These are phyloP conservation scores for Adansonia grandidieri DNA, from an alignment of 441 rosid species.

Conservation along the genomic window DNA sequence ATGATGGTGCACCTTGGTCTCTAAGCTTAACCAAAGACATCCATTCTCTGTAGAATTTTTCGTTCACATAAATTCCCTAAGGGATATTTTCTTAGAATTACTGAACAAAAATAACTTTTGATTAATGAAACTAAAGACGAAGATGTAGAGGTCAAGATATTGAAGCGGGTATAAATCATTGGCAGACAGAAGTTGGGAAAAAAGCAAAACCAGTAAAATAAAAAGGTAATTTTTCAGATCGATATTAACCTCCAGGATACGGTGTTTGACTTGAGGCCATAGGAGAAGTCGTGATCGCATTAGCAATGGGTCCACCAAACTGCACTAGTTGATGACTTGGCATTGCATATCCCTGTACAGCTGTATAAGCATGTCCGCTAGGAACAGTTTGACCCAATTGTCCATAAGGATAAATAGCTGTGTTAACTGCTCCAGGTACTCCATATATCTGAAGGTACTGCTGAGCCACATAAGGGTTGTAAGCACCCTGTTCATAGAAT, in stretches of 20 bases:
- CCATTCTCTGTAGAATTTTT: not conserved
- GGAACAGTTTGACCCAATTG: conserved; percentile 71
- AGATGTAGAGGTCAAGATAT: not conserved
- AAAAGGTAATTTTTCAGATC: conserved; percentile 1
- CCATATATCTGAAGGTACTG: conserved; percentile 90
- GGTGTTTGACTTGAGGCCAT: conserved; percentile 74
- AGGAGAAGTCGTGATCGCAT: conserved; percentile 66
- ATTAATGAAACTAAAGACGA: conserved; percentile 1
- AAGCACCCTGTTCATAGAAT: conserved; percentile 58
- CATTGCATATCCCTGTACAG: conserved; percentile 73
- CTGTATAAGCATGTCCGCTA: conserved; percentile 66
- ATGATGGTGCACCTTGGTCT: not conserved
- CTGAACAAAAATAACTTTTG: not conserved
- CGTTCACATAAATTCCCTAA: not conserved
- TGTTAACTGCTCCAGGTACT: conserved; percentile 61
- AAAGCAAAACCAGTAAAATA: not conserved
- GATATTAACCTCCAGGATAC: conserved; percentile 61
- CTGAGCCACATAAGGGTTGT: conserved; percentile 80
- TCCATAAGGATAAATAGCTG: conserved; percentile 72
- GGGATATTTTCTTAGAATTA: not conserved
- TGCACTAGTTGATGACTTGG: conserved; percentile 82
- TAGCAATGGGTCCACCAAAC: conserved; percentile 65
- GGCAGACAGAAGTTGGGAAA: conserved; percentile 1
- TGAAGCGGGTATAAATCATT: not conserved
- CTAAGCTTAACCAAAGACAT: conserved; percentile 22